Conservation (phyloP, 2,329 filamentous ascomycete genomes). For the Tolypocladium amazonense region DNA sequence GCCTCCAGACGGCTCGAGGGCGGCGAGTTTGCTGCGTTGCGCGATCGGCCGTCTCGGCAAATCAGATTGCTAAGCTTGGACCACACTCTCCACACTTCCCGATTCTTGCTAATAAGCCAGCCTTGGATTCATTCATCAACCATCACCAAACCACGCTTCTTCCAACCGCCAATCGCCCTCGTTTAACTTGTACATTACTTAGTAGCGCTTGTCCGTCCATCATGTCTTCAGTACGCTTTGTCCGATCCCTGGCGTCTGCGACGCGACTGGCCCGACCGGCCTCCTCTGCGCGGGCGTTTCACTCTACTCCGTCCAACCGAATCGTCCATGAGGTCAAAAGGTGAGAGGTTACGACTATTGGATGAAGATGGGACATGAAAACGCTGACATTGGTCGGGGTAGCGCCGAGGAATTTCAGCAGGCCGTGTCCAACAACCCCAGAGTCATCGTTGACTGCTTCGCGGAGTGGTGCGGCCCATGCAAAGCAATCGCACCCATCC, state of each 20-base stretch:
- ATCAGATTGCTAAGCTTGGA: neutral
- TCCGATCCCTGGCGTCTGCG: neutral
- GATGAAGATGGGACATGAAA: accelerated
- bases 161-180: neutral
- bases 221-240: neutral
- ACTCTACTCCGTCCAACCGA: slow-evolving; percentile 28
- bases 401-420: slow-evolving; percentile 50
- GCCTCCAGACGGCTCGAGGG: neutral
- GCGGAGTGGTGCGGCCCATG: slow-evolving; percentile 91
- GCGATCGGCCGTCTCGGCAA: neutral
- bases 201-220: neutral
- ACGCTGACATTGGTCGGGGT: slow-evolving; percentile 1
- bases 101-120: neutral
- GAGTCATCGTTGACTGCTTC: slow-evolving; percentile 75
- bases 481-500: slow-evolving; percentile 72
- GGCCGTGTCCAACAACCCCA: slow-evolving; percentile 38
- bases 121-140: neutral
- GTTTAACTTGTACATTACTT: neutral
- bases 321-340: slow-evolving; percentile 32
- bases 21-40: neutral
- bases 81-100: neutral
- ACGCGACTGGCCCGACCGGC: neutral
- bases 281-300: slow-evolving; percentile 13
- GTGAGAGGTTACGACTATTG: slow-evolving; percentile 14
- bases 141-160: neutral